Base-by-base conservation (phyloP, 495 filamentous ascomycete species). In the Aspergillus olivimuriae region DNA sequence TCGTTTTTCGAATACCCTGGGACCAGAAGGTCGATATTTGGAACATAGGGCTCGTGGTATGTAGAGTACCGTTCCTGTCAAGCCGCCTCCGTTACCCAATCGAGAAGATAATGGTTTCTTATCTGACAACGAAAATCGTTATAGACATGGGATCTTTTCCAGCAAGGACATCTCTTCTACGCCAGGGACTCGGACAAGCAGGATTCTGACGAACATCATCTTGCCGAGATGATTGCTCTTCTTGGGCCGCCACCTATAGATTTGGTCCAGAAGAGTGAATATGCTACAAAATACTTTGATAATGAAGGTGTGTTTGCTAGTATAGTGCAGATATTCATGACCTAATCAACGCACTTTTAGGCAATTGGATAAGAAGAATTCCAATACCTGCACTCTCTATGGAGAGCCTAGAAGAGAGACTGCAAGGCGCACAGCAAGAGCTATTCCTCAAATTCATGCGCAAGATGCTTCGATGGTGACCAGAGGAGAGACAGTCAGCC, bases 391-490 rank as follows among this genome's bases (percentile, higher is more conserved):
- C 34, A 21, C 16, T 36, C 4, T 53, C 30, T 3, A 37, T 48
- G 17, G 44, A 46, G 18, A 35, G 44, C 30, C 33, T 31, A 14
- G 61, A 66, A 44, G 42, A 43, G 12, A 48, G 43, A 23, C 47
- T 69, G 6, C 15, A 47, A 7, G 57, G 58, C 4, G 39, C 52
- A 21, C 46, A 58, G 8, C 56, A 63, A 37, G 45, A 53, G 14
- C 20, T 41, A 16, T 73, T 73, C 39, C 48, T 73, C 18, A 6
- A 42, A 2, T 57, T 72, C 31, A 58, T 70, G 43, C 34, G 55
- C n/a, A 39, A 36, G 24, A 70, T 73, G 66, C 40, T 75, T 17
- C 57, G 61, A 37, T 73, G 70, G 71, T 34, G 41, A 2, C 66
- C 68, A 12, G 50, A 61, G 19, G 42, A 66, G 4, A 55, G 69